Conservation (phyloP, 2,329 filamentous ascomycete genomes). For the Verticillium zaregamsianum region DNA sequence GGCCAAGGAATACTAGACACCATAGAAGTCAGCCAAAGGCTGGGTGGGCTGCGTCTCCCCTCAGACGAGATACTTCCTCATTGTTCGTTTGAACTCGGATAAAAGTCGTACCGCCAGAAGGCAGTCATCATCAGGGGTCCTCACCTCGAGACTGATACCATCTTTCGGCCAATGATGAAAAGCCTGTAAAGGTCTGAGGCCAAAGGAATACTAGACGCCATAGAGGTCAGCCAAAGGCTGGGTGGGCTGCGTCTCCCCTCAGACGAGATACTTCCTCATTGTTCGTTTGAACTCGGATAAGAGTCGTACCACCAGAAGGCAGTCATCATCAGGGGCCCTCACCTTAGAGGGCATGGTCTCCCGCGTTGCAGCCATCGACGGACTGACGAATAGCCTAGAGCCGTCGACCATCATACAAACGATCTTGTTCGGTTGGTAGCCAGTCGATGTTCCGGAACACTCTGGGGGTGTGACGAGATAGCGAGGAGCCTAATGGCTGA, state of each 20-base stretch:
- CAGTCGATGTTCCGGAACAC: no score
- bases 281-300: background rate
- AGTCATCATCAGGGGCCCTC: background rate
- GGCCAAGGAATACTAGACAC: no score
- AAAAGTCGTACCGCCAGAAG: background rate
- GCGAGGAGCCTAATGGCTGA: no score
- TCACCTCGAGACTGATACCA: background rate
- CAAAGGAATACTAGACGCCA: background rate
- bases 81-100: background rate
- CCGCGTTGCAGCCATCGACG: background rate
- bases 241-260: background rate
- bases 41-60: conserved; percentile 1
- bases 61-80: background rate
- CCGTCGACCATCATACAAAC: no score
- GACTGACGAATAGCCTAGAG: no score
- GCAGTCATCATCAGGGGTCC: background rate
- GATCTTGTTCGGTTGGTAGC: no score
- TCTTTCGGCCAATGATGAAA: background rate
- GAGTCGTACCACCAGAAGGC: background rate
- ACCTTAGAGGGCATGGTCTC: background rate
- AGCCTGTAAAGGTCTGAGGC: conserved; percentile 1
- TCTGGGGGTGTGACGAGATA: no score
- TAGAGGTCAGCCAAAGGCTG: background rate
- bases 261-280: background rate
- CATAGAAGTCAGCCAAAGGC: conserved; percentile 1